phyloP scores from a whole-genome alignment of 352 stramenopile genomes.

The Phytophthora lateralis region DNA sequence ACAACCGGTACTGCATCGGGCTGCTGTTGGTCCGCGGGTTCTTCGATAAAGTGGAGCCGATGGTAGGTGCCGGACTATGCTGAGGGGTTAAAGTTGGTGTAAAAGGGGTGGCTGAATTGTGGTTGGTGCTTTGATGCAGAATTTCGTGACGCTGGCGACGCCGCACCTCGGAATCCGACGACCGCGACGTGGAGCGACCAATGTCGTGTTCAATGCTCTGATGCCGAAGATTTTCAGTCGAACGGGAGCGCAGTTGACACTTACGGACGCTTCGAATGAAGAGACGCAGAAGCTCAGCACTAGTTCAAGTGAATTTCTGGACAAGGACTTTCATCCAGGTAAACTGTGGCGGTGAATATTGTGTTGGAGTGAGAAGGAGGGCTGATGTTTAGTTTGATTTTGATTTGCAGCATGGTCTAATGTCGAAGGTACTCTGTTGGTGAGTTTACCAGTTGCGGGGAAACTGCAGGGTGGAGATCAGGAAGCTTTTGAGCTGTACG shows the following conservation, averaged over 20 bases:
- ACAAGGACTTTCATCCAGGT: constrained; percentile 40
- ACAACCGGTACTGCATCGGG: constrained; percentile 78
- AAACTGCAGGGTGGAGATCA: constrained; percentile 13
- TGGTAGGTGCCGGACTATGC: constrained; percentile 40
- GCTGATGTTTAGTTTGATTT: background rate
- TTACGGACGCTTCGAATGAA: constrained; percentile 61
- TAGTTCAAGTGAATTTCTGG: constrained; percentile 16
- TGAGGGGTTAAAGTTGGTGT: background rate
- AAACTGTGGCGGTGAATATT: background rate
- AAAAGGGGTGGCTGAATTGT: constrained; percentile 8
- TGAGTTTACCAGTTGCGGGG: constrained; percentile 18
- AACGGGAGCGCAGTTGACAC: constrained; percentile 66
- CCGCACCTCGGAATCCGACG: constrained; percentile 80
- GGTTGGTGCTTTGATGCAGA: constrained; percentile 42
- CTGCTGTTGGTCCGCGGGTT: constrained; percentile 71
- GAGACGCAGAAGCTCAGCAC: constrained; percentile 48
- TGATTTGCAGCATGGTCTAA: constrained; percentile 28
- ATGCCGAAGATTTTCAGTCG: constrained; percentile 74
- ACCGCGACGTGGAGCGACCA: constrained; percentile 58
- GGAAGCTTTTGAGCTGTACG: constrained; percentile 41
- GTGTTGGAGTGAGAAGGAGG: background rate
- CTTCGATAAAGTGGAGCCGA: constrained; percentile 70
- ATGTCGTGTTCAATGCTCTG: constrained; percentile 70
- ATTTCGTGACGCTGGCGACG: constrained; percentile 80
- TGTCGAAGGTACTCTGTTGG: constrained; percentile 40